phyloP scores from a whole-genome alignment of 805 yeast genomes.

The Cyberlindnera japonica region DNA sequence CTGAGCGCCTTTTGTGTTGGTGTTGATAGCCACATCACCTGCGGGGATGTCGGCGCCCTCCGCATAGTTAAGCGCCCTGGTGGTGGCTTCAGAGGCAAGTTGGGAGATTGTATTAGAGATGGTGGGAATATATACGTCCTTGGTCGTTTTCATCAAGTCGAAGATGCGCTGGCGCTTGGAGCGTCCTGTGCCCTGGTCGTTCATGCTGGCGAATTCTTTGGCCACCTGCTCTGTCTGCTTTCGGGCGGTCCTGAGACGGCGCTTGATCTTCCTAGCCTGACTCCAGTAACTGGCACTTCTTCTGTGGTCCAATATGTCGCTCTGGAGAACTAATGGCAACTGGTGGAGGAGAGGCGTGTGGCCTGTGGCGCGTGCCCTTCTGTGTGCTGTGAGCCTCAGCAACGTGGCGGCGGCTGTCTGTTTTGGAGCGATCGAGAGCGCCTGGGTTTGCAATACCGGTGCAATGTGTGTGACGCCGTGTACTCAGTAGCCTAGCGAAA shows the following conservation, averaged over 20 bases:
- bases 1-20: slow-evolving; percentile 45
- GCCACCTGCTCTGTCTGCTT: not conserved
- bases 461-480: too few relatives aligned
- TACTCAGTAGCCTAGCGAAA: too few relatives aligned
- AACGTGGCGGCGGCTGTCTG: not conserved
- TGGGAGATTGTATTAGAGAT: slow-evolving; percentile 45
- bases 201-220: not conserved
- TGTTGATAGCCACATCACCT: slow-evolving; percentile 21
- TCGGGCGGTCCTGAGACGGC: slow-evolving; percentile 1
- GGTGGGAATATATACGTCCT: slow-evolving; percentile 55
- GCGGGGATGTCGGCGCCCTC: slow-evolving; percentile 6
- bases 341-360: slow-evolving; percentile 3
- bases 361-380: slow-evolving; percentile 9
- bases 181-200: not conserved
- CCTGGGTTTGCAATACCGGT: too few relatives aligned
- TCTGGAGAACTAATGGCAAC: not conserved
- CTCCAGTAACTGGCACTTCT: slow-evolving; percentile 3
- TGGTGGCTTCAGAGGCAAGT: slow-evolving; percentile 43
- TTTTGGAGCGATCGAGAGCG: not conserved
- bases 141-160: slow-evolving; percentile 51
- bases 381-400: not conserved
- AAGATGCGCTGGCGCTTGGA: slow-evolving; percentile 43
- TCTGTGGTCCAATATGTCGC: not conserved
- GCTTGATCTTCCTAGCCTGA: slow-evolving; percentile 5
- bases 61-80: slow-evolving; percentile 20